Base-by-base conservation (phyloP, 1,284 basidiomycete genomes). In the Marasmius fiardii region DNA sequence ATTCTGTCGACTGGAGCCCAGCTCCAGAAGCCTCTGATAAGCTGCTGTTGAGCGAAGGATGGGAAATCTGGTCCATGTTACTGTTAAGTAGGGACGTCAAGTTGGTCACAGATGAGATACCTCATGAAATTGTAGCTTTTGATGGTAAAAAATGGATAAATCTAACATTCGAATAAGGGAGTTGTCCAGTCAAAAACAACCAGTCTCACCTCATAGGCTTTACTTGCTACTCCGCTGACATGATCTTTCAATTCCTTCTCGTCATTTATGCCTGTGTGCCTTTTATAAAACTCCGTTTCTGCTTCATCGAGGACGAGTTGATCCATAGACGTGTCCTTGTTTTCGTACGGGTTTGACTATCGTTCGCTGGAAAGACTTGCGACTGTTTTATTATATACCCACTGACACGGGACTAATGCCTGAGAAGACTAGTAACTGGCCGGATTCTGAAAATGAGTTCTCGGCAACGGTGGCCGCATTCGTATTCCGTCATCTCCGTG, bases 231-330 rank as follows among this genome's bases (percentile, higher is more conserved):
- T 8, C 51, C 47, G 5, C 75, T 31, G 20, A 78, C 68, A 58
- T 79, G 76, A 50, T 67, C 54, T 61, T 69, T 74, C 28, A 74
- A 60, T 43, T 67, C 67, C 11, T 69, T 65, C 1, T 64, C 64
- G 51, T 71, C 67, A 12, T 63, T 44, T 14, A 75, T 74, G 0
- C 69, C 68, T 1, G 72, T 73, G 52, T 67, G 64, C 10, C 47
- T 12, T 57, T 68, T 69, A 60, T 70, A 64, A 52, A 74, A 72
- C 8, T 54, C 64, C 23, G 74, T 56, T 31, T 73, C 71, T 2
- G 68, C 65, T n/a, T 67, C 64, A 47, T 70, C 65, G 20, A 54
- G 44, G 23, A 43, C 28, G 14, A 50, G 41, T n/a, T n/a, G n/a
- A n/a, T n/a, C n/a, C n/a, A n/a, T n/a, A n/a, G n/a, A n/a, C n/a